Evolutionary conservation across 306 rosid species (phyloP).

Genomic region (Aeschynomene evenia): DNA sequence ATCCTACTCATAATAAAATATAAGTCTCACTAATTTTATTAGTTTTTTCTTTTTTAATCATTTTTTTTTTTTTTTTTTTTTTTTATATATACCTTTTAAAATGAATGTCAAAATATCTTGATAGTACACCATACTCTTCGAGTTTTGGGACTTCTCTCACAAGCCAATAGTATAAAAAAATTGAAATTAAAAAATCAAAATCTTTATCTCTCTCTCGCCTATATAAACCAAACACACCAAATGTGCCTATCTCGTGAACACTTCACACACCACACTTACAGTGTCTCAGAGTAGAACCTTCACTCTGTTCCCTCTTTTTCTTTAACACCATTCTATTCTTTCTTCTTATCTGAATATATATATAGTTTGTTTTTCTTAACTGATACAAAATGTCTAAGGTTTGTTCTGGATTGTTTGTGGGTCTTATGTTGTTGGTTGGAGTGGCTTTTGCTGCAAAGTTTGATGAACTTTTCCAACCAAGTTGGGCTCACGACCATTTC

Average conservation of each 20-base stretch:
- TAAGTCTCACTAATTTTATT: too few relatives aligned
- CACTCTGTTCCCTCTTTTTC: neutral
- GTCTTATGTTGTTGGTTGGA: conserved; percentile 41
- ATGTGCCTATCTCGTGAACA: neutral
- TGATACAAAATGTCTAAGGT: neutral
- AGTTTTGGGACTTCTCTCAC: conserved; percentile 35
- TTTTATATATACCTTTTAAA: too few relatives aligned
- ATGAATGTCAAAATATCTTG: too few relatives aligned
- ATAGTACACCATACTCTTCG: too few relatives aligned
- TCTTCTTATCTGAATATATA: neutral
- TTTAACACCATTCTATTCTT: neutral
- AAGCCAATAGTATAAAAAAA: conserved; percentile 39
- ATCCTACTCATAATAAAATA: too few relatives aligned
- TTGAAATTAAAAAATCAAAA: conserved; percentile 4
- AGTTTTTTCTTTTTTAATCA: too few relatives aligned
- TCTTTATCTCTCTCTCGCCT: conserved; percentile 20
- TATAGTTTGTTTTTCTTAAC: neutral
- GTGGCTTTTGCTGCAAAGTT: conserved; percentile 50
- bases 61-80: too few relatives aligned
- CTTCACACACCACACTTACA: conserved; percentile 3
- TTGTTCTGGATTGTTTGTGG: conserved; percentile 31
- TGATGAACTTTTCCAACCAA: conserved; percentile 77
- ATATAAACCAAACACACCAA: conserved; percentile 44
- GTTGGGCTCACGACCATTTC: conserved; percentile 85
- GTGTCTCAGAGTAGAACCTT: conserved; percentile 22